phyloP scores from a whole-genome alignment of 192 early-diverging fungal species.

The Glomus cerebriforme region DNA sequence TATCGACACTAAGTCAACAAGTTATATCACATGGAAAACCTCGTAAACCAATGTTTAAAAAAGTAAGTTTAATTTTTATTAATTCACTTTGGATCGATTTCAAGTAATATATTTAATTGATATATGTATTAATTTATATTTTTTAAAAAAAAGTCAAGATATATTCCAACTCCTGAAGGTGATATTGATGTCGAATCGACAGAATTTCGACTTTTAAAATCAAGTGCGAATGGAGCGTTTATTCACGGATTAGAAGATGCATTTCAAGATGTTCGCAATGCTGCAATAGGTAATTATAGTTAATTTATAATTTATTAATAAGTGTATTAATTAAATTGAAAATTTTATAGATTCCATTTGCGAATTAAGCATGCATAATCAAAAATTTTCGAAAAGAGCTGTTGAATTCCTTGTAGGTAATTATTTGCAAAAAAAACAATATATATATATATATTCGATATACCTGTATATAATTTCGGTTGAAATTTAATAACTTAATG shows the following conservation, averaged over 20 bases:
- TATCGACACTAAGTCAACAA: constrained; percentile 79
- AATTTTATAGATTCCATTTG: constrained; percentile 70
- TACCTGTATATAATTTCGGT: neutral
- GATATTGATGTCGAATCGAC: constrained; percentile 70
- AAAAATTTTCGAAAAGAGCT: constrained; percentile 70
- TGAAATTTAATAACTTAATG: neutral
- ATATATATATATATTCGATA: no score
- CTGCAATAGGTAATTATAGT: constrained; percentile 70
- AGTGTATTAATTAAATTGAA: neutral
- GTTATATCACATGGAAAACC: constrained; percentile 61
- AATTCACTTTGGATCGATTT: no score
- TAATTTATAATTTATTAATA: neutral
- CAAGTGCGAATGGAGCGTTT: constrained; percentile 90
- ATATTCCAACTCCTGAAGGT: constrained; percentile 65
- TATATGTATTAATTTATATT: no score
- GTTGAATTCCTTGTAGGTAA: constrained; percentile 81
- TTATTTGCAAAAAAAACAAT: neutral
- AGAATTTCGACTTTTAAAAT: constrained; percentile 71
- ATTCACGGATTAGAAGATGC: constrained; percentile 97
- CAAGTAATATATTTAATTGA: no score
- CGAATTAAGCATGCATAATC: constrained; percentile 71
- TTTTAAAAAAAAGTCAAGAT: neutral
- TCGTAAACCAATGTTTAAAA: neutral
- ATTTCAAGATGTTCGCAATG: constrained; percentile 82
- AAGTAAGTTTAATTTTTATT: neutral